A percentile compares a stretch with the other conserved stretches of the same genome.
phyloP scores from a whole-genome alignment of 768 basidiomycete genomes.

The Leucocoprinus sp. region DNA sequence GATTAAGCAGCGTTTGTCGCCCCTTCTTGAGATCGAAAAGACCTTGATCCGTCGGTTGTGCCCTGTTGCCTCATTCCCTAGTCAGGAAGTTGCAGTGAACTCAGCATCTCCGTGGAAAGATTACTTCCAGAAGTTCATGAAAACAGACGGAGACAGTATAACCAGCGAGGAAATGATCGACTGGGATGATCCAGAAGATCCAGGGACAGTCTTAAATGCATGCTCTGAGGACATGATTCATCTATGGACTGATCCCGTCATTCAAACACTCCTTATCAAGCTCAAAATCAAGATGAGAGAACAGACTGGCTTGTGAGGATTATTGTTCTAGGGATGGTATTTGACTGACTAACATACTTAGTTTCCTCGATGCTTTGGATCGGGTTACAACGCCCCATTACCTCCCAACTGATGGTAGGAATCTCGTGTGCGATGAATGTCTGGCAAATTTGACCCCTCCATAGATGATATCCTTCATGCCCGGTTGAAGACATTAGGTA shows the following conservation, averaged over 20 bases:
- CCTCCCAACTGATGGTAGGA: conserved; percentile 56
- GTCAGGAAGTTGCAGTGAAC: conserved; percentile 46
- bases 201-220: conserved; percentile 46
- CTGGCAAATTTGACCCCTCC: not conserved
- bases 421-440: no score
- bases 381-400: conserved; percentile 57
- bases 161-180: conserved; percentile 17
- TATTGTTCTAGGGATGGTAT: no score
- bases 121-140: conserved; percentile 22
- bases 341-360: conserved; percentile 18
- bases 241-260: conserved; percentile 52
- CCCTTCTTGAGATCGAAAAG: conserved; percentile 56
- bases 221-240: conserved; percentile 57
- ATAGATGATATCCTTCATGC: conserved; percentile 68
- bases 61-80: conserved; percentile 21
- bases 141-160: conserved; percentile 5
- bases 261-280: conserved; percentile 41
- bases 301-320: conserved; percentile 63
- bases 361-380: conserved; percentile 62
- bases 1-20: conserved; percentile 50
- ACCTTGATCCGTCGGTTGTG: conserved; percentile 50
- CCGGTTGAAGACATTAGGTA: conserved; percentile 50
- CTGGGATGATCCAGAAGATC: conserved; percentile 46
- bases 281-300: conserved; percentile 58
- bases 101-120: conserved; percentile 44